Evolutionary conservation across 2,329 filamentous ascomycete genomes (phyloP), one percentile per base, ranked within the genome.

Genomic region (Fusarium miscanthi): DNA sequence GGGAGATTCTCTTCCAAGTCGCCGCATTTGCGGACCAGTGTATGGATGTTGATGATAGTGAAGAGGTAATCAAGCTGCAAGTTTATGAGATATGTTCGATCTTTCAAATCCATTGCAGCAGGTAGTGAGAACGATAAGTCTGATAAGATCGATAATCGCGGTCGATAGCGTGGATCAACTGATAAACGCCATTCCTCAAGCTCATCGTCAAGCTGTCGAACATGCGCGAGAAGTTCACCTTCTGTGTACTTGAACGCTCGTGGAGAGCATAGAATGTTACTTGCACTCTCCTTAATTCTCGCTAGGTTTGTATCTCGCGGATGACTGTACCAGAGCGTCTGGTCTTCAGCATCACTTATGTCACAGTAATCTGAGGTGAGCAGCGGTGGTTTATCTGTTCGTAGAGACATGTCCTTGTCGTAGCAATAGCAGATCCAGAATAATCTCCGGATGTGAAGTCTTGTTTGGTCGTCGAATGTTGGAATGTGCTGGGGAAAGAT

Each of bases 121-220:
- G 65, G 51, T 7, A 70, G 21, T 8, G 48, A 41, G 19, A 64
- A 69, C 1, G 66, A 69, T 1, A 52, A 30, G 5, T 69, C 68
- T 6, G 67, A 63, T 12, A 70, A 17, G 9, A 73, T 73, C 1
- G 70, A 73, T 9, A 73, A 33, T 10, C 70, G 46, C 6, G 70
- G 70, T 11, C 70, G 66, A 49, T 70, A 73, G 5, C 60, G 70
- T 31, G 54, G 57, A 23, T 57, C 57, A 6, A 81, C 58, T 0
- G 77, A 76, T n/a, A 80, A 45, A 9, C 79, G 70, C 79, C 79
- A 80, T n/a, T 66, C 65, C 52, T 81, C 79, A 23, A 81, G 71
- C n/a, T 81, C 78, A 27, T 79, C 70, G 10, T 81, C 79, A 3
- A 81, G 51, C 27, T 78, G 70, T 8, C 79, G 76, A 52, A 80